phyloP scores from a whole-genome alignment of 495 filamentous ascomycete species.

The Trichocladium antarcticum region DNA sequence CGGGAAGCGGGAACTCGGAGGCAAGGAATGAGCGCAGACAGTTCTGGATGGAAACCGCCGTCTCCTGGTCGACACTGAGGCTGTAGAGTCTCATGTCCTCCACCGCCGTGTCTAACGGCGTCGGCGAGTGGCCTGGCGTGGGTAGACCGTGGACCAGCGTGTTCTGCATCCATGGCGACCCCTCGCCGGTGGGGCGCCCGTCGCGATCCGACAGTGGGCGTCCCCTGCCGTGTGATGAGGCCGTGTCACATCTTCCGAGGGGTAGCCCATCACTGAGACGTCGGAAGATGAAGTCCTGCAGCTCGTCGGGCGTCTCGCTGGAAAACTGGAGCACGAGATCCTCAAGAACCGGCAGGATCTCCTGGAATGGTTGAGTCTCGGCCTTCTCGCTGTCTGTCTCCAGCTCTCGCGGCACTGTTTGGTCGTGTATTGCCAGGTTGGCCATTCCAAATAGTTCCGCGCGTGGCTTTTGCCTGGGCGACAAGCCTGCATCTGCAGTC shows the following conservation, averaged over 20 bases:
- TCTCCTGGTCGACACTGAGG: constrained; percentile 25
- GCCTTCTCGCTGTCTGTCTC: neutral
- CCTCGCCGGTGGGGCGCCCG: no score
- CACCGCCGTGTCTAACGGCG: constrained; percentile 5
- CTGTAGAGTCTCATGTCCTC: constrained; percentile 23
- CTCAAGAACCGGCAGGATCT: constrained; percentile 33
- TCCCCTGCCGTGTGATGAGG: constrained; percentile 7
- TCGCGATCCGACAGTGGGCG: no score
- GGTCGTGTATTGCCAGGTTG: neutral
- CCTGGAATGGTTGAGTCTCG: constrained; percentile 14
- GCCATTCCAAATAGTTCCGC: neutral
- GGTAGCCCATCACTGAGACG: neutral
- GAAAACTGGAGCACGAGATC: constrained; percentile 35
- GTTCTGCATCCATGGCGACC: neutral
- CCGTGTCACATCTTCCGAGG: neutral
- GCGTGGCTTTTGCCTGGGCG: neutral
- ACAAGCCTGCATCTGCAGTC: constrained; percentile 1
- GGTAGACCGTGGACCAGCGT: constrained; percentile 8
- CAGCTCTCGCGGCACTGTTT: neutral
- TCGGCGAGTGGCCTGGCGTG: constrained; percentile 15
- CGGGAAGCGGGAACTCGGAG: constrained; percentile 22
- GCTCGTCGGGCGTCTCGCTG: constrained; percentile 16
- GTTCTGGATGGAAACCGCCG: constrained; percentile 36
- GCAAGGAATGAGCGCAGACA: constrained; percentile 31
- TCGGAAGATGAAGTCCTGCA: constrained; percentile 23